Conservation (phyloP, 2,329 filamentous ascomycete genomes). For the Sclerotiophoma versabilis region DNA sequence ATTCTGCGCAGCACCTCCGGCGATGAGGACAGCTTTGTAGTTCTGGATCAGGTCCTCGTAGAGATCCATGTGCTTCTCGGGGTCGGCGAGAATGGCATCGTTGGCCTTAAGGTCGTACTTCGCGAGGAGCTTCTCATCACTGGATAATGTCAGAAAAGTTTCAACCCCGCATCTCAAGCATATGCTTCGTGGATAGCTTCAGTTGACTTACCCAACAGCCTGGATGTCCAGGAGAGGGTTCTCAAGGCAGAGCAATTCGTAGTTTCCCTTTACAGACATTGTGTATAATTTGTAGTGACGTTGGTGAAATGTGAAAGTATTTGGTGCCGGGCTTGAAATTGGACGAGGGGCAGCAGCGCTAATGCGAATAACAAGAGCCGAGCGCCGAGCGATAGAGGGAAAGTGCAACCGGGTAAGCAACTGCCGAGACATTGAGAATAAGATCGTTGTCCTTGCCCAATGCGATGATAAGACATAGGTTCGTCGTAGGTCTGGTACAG, state of each 20-base stretch:
- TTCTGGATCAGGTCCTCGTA: constrained; percentile 95
- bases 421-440: constrained; percentile 5
- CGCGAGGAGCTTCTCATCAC: constrained; percentile 81
- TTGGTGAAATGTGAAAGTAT: constrained; percentile 24
- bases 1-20: constrained; percentile 96
- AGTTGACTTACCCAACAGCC: constrained; percentile 67
- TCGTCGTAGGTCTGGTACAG: background rate
- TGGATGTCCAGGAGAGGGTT: constrained; percentile 99
- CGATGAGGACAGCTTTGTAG: constrained; percentile 91
- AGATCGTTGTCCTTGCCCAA: background rate
- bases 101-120: constrained; percentile 96
- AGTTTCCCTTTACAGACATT: constrained; percentile 82
- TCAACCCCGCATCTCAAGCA: constrained; percentile 9
- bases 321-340: constrained; percentile 28
- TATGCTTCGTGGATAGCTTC: background rate
- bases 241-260: constrained; percentile 90
- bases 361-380: constrained; percentile 7
- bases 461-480: background rate
- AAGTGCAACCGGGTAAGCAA: background rate
- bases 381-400: background rate
- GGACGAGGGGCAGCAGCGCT: constrained; percentile 27
- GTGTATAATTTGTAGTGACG: constrained; percentile 35
- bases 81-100: constrained; percentile 93
- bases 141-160: constrained; percentile 51
- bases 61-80: constrained; percentile 81